phyloP scores from a whole-genome alignment of 129 eudicot genomes.

The Tagetes patula region DNA sequence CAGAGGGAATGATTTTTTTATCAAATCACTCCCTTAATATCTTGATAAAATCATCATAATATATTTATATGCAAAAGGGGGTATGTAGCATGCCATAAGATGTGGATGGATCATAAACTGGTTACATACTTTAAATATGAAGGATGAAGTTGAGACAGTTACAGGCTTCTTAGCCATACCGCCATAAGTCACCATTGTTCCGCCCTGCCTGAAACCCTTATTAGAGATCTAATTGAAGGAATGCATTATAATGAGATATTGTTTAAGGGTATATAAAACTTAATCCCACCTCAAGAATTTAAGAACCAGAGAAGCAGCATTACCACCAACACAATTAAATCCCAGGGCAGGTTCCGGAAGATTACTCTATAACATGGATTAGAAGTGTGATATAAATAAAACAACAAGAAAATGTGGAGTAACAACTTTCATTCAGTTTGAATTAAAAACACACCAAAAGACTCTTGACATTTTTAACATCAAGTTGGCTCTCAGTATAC shows the following conservation, averaged over 20 bases:
- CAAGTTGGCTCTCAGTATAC: constrained; percentile 78
- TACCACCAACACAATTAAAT: constrained; percentile 98
- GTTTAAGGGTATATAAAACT: not conserved
- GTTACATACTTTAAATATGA: constrained; percentile 80
- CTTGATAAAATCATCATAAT: constrained; percentile 6
- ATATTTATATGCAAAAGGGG: not conserved
- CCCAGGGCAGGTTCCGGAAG: constrained; percentile 83
- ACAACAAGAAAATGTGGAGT: not conserved
- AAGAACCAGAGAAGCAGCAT: constrained; percentile 87
- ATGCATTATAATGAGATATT: not conserved
- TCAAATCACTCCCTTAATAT: not conserved
- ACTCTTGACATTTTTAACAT: constrained; percentile 66
- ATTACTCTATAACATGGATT: constrained; percentile 45
- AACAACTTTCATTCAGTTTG: not conserved
- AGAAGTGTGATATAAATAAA: not conserved
- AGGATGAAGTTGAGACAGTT: constrained; percentile 81
- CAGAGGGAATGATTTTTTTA: not conserved
- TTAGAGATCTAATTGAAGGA: constrained; percentile 4
- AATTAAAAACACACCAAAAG: constrained; percentile 55
- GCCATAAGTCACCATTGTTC: constrained; percentile 98
- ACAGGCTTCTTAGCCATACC: constrained; percentile 99
- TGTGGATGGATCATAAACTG: not conserved
- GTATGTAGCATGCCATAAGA: constrained; percentile 11
- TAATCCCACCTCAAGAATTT: constrained; percentile 72
- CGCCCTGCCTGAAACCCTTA: constrained; percentile 65